Base-by-base conservation (phyloP, 108 stramenopile genomes). In the Cyclotella kingstonii region DNA sequence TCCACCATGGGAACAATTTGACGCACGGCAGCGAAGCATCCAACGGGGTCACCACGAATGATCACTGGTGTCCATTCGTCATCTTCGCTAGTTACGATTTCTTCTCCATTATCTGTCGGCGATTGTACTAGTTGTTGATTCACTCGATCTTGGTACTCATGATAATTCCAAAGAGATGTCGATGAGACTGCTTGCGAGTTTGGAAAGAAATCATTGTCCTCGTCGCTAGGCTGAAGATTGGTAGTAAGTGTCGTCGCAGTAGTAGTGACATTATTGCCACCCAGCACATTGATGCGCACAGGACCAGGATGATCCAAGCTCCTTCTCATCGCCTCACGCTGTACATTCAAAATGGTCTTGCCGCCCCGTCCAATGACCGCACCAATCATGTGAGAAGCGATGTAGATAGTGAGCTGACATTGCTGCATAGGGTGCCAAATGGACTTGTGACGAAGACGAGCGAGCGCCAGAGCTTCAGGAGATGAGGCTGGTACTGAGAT, bases 351-450 rank as follows among this genome's bases (percentile, higher is more conserved):
- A 39, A 92, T 81, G 9, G 81, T 86, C 39, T 50, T 44, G 43
- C 90, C 90, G 14, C 81, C 56, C 19, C 85, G 73, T 25, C 90
- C 90, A 64, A 92, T 89, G 29, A 92, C 74, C 26, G 87, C 83
- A 0, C 90, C 90, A 0, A 92, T 81, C n/a, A 73, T 43, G 36
- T 54, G 39, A 18, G 87, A 80, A n/a, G 90, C 85, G 35, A 92
- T 83, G 76, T 92, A 92, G 17, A 83, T 33, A 0, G 90, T 84
- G 7, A 87, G 18, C 27, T 63, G 68, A 22, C 62, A 64, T 42
- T 70, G 68, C 33, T 79, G 78, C 0, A 41, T 11, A 7, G 71
- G 73, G 26, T 74, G 73, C 6, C 49, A 42, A 31, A 79, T 64
- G 68, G 74, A 33, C 15, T 51, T 50, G 17, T 43, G 44, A n/a